A percentile compares a stretch with the other conserved stretches of the same genome.
These are phyloP conservation scores for Theobroma cacao DNA, from an alignment of 345 rosid genomes.

Conservation along the genomic window DNA sequence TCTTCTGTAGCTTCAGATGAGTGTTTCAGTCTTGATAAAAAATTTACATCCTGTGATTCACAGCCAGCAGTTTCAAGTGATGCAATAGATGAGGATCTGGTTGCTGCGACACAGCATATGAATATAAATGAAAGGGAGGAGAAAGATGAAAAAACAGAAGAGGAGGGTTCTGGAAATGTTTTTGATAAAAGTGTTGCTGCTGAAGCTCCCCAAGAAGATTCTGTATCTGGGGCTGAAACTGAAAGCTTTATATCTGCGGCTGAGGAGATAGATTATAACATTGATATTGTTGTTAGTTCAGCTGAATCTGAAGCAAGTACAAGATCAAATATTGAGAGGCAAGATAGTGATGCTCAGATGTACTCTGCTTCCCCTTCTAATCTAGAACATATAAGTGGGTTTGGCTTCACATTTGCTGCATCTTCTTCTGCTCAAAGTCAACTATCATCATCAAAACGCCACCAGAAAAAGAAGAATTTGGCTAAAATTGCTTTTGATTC, in stretches of 20 bases:
- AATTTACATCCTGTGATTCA: constrained; percentile 31
- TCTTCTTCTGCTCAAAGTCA: constrained; percentile 39
- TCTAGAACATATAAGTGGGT: constrained; percentile 37
- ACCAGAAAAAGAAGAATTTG: constrained; percentile 41
- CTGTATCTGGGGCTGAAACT: constrained; percentile 68
- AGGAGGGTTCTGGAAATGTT: constrained; percentile 30
- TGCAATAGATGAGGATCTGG: constrained; percentile 55
- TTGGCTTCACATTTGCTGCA: constrained; percentile 77
- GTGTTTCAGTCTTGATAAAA: constrained; percentile 35
- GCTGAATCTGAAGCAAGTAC: constrained; percentile 67
- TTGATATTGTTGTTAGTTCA: constrained; percentile 45
- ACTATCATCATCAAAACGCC: constrained; percentile 27
- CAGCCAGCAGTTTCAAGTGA: constrained; percentile 34
- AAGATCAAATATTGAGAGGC: constrained; percentile 39
- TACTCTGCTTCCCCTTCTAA: constrained; percentile 30
- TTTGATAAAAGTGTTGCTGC: constrained; percentile 30
- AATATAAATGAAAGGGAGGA: constrained; percentile 47
- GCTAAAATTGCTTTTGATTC: constrained; percentile 31
- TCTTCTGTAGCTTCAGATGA: constrained; percentile 62
- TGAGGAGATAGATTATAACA: constrained; percentile 66
- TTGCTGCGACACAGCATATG: constrained; percentile 60
- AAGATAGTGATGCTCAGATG: constrained; percentile 39
- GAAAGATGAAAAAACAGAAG: constrained; percentile 26
- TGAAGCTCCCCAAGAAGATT: constrained; percentile 47
- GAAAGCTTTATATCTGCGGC: constrained; percentile 88